phyloP scores from a whole-genome alignment of 108 stramenopile genomes.

The Licmophora abbreviata region DNA sequence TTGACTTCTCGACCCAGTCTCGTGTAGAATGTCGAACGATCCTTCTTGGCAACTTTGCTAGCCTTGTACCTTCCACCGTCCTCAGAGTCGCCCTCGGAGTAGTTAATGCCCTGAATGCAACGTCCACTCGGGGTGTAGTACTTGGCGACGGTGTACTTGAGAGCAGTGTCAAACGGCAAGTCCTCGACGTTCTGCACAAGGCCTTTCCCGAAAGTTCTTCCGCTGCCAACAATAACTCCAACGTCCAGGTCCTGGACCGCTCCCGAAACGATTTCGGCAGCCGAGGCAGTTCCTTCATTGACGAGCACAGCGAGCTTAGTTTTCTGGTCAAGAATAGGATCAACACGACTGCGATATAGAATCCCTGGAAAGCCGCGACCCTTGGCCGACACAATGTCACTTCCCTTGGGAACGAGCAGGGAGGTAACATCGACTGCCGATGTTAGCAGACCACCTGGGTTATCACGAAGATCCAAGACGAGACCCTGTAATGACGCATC shows the following conservation, averaged over 20 bases:
- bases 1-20: constrained; percentile 63
- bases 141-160: constrained; percentile 95
- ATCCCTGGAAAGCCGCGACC: constrained; percentile 88
- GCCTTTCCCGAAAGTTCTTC: constrained; percentile 94
- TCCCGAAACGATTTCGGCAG: constrained; percentile 94
- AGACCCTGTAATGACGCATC: constrained; percentile 57
- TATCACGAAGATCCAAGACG: constrained; percentile 89
- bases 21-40: constrained; percentile 64
- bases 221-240: constrained; percentile 86
- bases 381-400: constrained; percentile 85
- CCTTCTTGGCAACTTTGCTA: constrained; percentile 56
- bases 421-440: constrained; percentile 90
- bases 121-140: constrained; percentile 96
- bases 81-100: constrained; percentile 59
- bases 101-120: constrained; percentile 86
- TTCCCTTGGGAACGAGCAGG: constrained; percentile 83
- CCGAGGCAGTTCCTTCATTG: constrained; percentile 85
- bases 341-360: constrained; percentile 69
- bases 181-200: constrained; percentile 96
- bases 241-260: constrained; percentile 96
- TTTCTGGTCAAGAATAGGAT: constrained; percentile 67
- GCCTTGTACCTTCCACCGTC: constrained; percentile 41
- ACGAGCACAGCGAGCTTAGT: constrained; percentile 87
- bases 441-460: constrained; percentile 92
- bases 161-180: constrained; percentile 76